phyloP scores from a whole-genome alignment of 768 basidiomycete genomes.

The Dentipellis fragilis region DNA sequence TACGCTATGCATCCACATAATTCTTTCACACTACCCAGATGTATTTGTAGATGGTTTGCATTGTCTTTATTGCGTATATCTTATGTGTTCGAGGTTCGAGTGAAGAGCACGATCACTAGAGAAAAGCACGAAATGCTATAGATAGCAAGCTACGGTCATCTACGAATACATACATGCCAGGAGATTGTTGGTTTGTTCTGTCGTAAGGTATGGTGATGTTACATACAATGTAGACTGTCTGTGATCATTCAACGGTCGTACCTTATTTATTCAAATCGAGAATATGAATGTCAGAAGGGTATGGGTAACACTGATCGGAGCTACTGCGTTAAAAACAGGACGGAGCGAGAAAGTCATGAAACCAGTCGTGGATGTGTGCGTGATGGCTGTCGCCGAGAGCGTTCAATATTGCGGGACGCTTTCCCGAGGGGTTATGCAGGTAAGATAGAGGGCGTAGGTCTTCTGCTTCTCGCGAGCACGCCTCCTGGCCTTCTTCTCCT shows the following conservation, averaged over 20 bases:
- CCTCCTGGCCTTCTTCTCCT: slow-evolving; percentile 53
- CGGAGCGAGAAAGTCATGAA: no score
- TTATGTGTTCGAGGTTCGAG: no score
- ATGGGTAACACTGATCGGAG: background rate
- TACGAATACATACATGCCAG: no score
- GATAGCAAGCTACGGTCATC: no score
- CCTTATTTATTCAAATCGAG: no score
- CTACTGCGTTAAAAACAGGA: background rate
- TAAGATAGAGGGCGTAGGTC: slow-evolving; percentile 54
- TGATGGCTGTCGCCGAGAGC: background rate
- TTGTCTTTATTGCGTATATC: background rate
- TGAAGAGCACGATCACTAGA: no score
- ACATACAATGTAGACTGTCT: background rate
- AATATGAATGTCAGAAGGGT: no score
- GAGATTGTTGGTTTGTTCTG: background rate
- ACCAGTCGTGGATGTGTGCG: no score
- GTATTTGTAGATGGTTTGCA: background rate
- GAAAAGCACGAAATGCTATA: no score
- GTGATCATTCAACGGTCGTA: background rate
- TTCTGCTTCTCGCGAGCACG: slow-evolving; percentile 52
- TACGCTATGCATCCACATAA: background rate
- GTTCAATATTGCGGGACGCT: slow-evolving; percentile 8
- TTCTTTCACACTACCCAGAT: background rate
- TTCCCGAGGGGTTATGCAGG: slow-evolving; percentile 30
- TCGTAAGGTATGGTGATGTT: background rate